A percentile compares a stretch with the other conserved stretches of the same genome.
Conservation (phyloP, 1,284 basidiomycete species). For the Filobasidium uniguttulatum region DNA sequence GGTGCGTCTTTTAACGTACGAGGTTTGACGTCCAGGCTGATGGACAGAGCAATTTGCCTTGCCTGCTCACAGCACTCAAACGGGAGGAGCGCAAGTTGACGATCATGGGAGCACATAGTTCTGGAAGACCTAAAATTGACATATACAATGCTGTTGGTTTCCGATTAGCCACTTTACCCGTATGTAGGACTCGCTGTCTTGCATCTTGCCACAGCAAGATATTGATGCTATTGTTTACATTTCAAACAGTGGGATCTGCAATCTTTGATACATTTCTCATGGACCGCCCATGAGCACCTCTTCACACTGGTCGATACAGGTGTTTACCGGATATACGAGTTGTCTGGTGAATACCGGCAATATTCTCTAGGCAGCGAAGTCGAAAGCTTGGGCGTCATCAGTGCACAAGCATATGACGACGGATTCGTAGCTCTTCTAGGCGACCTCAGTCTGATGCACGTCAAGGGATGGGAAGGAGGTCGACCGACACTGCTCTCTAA, state of each 20-base stretch:
- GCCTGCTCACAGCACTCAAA: conserved; percentile 55
- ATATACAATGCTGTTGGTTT: conserved; percentile 41
- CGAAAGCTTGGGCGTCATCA: conserved; percentile 67
- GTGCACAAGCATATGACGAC: conserved; percentile 69
- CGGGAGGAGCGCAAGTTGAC: conserved; percentile 71
- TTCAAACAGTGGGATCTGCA: conserved; percentile 23
- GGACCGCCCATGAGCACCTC: conserved; percentile 47
- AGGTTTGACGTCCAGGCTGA: background rate
- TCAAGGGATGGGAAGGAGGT: conserved; percentile 69
- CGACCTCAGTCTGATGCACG: conserved; percentile 61
- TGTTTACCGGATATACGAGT: conserved; percentile 73
- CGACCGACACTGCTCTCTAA: conserved; percentile 52
- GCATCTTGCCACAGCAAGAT: too few relatives aligned
- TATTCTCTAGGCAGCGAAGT: conserved; percentile 73
- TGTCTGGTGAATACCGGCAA: conserved; percentile 60
- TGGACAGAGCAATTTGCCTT: background rate
- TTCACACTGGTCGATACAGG: conserved; percentile 86
- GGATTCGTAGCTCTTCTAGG: conserved; percentile 78
- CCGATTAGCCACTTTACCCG: conserved; percentile 37
- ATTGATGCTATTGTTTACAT: background rate
- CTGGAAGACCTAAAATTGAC: conserved; percentile 51
- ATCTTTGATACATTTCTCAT: conserved; percentile 27
- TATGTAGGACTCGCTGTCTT: conserved; percentile 2
- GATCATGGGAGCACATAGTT: conserved; percentile 50
- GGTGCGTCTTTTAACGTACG: conserved; percentile 42